These are phyloP conservation scores for Acanthamoeba healyi DNA, from an alignment of 208 protist species.

Conservation along the genomic window DNA sequence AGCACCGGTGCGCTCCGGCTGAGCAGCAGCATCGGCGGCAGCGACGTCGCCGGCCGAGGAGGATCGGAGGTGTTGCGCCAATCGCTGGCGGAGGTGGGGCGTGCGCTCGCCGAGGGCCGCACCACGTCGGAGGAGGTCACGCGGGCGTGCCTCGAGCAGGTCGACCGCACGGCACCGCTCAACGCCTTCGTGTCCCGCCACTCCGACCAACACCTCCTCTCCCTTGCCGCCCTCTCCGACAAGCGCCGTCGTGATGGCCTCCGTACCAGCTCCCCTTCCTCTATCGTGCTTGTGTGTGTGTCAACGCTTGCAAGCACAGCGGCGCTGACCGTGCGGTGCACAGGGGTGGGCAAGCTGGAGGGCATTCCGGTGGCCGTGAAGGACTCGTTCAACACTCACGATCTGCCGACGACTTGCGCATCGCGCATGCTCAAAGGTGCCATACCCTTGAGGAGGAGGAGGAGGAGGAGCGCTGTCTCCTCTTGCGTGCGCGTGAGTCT, in stretches of 20 bases:
- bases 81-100: slow-evolving; percentile 6
- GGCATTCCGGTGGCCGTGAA: slow-evolving; percentile 76
- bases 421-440: slow-evolving; percentile 74
- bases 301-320: too few relatives aligned
- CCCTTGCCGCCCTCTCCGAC: slow-evolving; percentile 9
- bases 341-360: slow-evolving; percentile 67
- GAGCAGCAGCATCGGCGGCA: neutral
- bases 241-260: slow-evolving; percentile 5
- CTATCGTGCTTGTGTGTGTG: neutral
- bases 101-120: neutral
- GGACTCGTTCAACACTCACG: slow-evolving; percentile 71
- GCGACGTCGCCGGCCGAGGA: too few relatives aligned
- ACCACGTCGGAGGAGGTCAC: slow-evolving; percentile 53
- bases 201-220: slow-evolving; percentile 30
- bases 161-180: neutral
- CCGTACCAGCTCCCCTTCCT: neutral
- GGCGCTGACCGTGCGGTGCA: neutral
- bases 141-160: neutral
- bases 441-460: too few relatives aligned
- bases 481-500: too few relatives aligned
- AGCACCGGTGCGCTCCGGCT: too few relatives aligned
- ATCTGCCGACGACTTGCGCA: slow-evolving; percentile 73
- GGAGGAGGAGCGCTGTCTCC: too few relatives aligned
- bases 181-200: slow-evolving; percentile 65
- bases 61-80: neutral